A percentile compares a stretch with the other conserved stretches of the same genome.
phyloP scores from a whole-genome alignment of 768 basidiomycete species.

The Trichaptum fuscoviolaceum region DNA sequence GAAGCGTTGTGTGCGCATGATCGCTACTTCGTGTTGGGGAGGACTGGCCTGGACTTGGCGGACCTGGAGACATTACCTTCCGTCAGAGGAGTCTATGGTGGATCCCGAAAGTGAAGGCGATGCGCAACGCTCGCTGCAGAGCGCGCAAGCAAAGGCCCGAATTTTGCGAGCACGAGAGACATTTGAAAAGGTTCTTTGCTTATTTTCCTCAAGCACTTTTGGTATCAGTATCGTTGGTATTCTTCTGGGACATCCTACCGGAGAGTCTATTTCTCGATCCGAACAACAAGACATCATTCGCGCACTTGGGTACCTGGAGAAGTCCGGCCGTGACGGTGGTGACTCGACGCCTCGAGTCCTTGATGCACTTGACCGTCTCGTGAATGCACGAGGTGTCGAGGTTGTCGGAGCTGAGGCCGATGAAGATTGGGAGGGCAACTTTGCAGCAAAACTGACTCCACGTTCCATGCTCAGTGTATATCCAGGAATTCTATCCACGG shows the following conservation, averaged over 20 bases:
- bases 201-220: not conserved
- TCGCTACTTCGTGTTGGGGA: conserved; percentile 64
- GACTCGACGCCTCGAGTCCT: not conserved
- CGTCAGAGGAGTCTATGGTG: not conserved
- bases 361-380: not conserved
- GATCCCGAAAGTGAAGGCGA: not conserved
- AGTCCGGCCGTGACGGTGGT: not conserved
- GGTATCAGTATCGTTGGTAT: not conserved
- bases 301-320: not conserved
- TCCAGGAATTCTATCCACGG: conserved; percentile 50
- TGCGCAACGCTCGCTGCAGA: not conserved
- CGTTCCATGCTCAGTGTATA: conserved; percentile 48
- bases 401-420: conserved; percentile 5
- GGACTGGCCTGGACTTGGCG: conserved; percentile 51
- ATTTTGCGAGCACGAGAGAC: not conserved
- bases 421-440: not conserved
- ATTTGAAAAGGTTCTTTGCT: not conserved
- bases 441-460: conserved; percentile 34
- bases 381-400: conserved; percentile 7
- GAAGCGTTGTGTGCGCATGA: conserved; percentile 57
- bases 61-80: not conserved
- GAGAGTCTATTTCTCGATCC: not conserved
- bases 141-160: not conserved
- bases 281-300: not conserved
- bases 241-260: not conserved